Evolutionary conservation across 2,329 filamentous ascomycete species (phyloP), one percentile per base, ranked within the genome.

Genomic region (Diaporthe vaccinii): DNA sequence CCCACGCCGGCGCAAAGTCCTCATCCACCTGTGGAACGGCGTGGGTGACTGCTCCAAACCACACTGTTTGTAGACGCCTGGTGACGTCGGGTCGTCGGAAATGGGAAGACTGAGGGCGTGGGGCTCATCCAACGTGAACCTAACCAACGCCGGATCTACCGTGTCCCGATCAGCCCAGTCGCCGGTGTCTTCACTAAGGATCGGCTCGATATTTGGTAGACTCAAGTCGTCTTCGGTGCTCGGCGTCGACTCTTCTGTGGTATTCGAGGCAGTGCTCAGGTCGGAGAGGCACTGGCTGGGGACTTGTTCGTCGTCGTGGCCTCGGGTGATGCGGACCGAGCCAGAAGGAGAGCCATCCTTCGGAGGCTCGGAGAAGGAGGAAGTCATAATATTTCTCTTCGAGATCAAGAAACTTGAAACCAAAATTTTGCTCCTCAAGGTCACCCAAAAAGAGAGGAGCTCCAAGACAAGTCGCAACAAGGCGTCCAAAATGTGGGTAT

Each of bases 21-120:
- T 93, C 84, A 96, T 90, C 93, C 94, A 96, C 81, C 90, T 92
- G 61, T 90, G 89, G 79, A 96, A 95, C 3, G 92, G 91, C 10
- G 80, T 81, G 61, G 79, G 49, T 22, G 57, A 17, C 34, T 53
- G 61, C 17, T 34, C 17, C 12, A 73, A 44, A n/a, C 9, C 25
- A n/a, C 22, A 22, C 4, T 71, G 65, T 17, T 58, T n/a, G 57
- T 31, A 14, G 7, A 46, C 41, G 9, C 62, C 49, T 25, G 68
- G 15, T 31, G 69, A 72, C 3, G 25, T 41, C 14, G 31, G 55
- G 5, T 51, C 51, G 14, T 22, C 49, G 10, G 73, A 39, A 2
- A 39, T 53, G 49, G 58, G 65, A 20, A 53, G 41, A 15, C 58
- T 67, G 28, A 59, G 46, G 46, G 62, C 57, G 49, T 71, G 73